These are phyloP conservation scores for Macrocybe sp. DNA, from an alignment of 1,284 basidiomycete species.

Conservation along the genomic window DNA sequence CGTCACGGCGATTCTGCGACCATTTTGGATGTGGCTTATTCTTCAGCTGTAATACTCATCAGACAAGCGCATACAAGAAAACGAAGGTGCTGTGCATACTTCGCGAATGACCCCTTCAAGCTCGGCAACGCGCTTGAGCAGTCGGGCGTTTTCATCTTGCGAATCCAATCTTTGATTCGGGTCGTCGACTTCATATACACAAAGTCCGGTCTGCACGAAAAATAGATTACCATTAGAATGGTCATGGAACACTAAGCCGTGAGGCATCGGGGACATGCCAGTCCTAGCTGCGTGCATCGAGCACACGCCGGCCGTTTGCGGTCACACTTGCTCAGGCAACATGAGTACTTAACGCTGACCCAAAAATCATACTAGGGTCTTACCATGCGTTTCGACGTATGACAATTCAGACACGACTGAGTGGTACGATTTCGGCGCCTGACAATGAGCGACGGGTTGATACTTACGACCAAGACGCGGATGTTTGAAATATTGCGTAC, in stretches of 20 bases:
- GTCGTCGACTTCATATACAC: slow-evolving; percentile 82
- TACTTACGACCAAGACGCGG: not conserved
- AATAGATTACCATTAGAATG: slow-evolving; percentile 4
- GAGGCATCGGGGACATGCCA: slow-evolving; percentile 37
- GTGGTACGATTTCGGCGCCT: slow-evolving; percentile 41
- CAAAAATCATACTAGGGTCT: slow-evolving; percentile 12
- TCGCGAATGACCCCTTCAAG: slow-evolving; percentile 81
- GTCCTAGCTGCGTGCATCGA: slow-evolving; percentile 67
- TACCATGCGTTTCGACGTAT: slow-evolving; percentile 80
- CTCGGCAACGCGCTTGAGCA: slow-evolving; percentile 75
- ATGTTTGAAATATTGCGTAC: slow-evolving; percentile 14
- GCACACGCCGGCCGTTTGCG: slow-evolving; percentile 64
- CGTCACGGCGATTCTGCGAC: slow-evolving; percentile 29
- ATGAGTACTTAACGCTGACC: not conserved
- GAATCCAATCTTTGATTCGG: slow-evolving; percentile 47
- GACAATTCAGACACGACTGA: slow-evolving; percentile 42
- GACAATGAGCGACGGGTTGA: slow-evolving; percentile 1
- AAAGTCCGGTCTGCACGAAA: slow-evolving; percentile 61
- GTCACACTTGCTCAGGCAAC: slow-evolving; percentile 47
- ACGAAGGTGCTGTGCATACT: slow-evolving; percentile 28
- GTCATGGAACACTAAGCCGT: not conserved
- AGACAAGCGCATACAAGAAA: not conserved
- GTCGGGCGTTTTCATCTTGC: slow-evolving; percentile 61
- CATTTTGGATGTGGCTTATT: slow-evolving; percentile 71
- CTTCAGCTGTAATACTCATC: slow-evolving; percentile 39